Evolutionary conservation across 805 yeast species (phyloP).

Genomic region (Yarrowia bubula): DNA sequence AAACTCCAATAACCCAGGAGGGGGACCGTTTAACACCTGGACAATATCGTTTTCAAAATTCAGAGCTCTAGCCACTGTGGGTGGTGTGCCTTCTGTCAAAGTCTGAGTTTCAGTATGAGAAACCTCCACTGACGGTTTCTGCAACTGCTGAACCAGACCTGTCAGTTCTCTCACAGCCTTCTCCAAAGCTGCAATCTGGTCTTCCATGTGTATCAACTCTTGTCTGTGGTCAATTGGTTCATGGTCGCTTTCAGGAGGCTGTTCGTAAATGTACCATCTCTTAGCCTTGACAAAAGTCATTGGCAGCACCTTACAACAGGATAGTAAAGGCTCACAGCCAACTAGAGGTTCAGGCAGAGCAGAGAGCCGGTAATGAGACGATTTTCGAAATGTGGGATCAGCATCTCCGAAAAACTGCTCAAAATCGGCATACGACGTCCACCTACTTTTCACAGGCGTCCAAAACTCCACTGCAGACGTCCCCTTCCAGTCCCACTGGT

Average conservation of each 20-base stretch:
- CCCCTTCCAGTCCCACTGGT: constrained; percentile 10
- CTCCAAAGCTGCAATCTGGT: not conserved
- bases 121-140: not conserved
- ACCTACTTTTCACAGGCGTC: not conserved
- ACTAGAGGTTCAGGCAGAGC: constrained; percentile 5
- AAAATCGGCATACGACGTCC: constrained; percentile 3
- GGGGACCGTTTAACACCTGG: no score
- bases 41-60: no score
- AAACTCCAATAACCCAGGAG: not conserved
- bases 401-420: not conserved
- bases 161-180: not conserved
- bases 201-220: not conserved
- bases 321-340: not conserved
- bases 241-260: not conserved
- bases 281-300: not conserved
- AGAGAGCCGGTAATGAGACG: not conserved
- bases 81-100: not conserved
- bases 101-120: not conserved
- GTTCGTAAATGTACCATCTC: constrained; percentile 9
- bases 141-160: not conserved
- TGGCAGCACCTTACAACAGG: not conserved
- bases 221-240: not conserved
- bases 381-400: not conserved
- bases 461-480: not conserved
- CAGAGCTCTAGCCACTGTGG: no score